Evolutionary conservation across 768 basidiomycete species (phyloP).

Genomic region (Dendrothele bispora): DNA sequence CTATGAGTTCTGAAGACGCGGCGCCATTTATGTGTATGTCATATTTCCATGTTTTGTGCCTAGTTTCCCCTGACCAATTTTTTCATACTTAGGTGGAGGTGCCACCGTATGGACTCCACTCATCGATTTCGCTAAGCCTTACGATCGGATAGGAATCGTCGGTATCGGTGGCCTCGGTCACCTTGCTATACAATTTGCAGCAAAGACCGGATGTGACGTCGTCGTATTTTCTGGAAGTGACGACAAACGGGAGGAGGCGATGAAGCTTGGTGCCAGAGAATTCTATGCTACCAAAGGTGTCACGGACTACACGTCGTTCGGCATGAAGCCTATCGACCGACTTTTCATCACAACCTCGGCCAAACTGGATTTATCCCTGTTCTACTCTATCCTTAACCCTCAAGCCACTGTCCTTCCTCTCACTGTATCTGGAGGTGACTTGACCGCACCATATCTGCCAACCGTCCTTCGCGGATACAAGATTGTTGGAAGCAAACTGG

Average conservation of each 20-base stretch:
- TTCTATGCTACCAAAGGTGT: conserved; percentile 28
- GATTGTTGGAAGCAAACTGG: conserved; percentile 1
- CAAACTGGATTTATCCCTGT: conserved; percentile 9
- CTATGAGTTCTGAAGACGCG: conserved; percentile 23
- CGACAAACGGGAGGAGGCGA: conserved; percentile 28
- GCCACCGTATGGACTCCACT: conserved; percentile 30
- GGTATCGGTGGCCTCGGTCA: conserved; percentile 37
- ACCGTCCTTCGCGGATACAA: conserved; percentile 18
- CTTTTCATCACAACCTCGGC: conserved; percentile 29
- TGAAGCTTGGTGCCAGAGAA: conserved; percentile 27
- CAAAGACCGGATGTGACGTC: conserved; percentile 38
- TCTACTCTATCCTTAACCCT: conserved; percentile 21
- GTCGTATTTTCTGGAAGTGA: conserved; percentile 33
- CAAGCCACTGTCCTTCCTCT: conserved; percentile 25
- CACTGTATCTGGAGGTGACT: conserved; percentile 19
- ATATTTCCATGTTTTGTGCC: not conserved
- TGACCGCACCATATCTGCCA: conserved; percentile 19
- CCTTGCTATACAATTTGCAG: conserved; percentile 34
- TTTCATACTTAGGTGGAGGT: conserved; percentile 22
- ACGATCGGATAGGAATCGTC: conserved; percentile 30
- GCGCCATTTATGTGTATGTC: conserved; percentile 35
- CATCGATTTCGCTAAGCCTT: conserved; percentile 16
- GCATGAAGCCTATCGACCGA: conserved; percentile 22
- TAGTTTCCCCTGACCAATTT: not conserved
- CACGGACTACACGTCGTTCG: conserved; percentile 13